A percentile compares a stretch with the other conserved stretches of the same genome.
Evolutionary conservation across 495 filamentous ascomycete genomes (phyloP).

Genomic region (Trichocladium antarcticum): DNA sequence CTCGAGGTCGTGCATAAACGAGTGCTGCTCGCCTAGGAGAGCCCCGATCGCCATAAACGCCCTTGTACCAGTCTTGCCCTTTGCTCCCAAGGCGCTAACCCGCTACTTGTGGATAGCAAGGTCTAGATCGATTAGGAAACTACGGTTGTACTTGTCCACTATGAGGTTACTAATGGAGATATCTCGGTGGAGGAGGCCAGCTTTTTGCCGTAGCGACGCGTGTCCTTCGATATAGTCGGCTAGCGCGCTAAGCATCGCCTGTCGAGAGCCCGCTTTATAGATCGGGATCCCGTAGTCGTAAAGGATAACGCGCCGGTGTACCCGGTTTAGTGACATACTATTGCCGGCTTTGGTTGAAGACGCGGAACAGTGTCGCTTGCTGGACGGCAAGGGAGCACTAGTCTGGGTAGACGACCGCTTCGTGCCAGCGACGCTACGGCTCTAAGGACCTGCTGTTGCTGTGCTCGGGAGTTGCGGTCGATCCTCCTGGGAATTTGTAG

Average conservation of each 20-base stretch:
- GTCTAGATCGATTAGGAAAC: constrained; percentile 1
- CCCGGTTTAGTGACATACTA: constrained; percentile 1
- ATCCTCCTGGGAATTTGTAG: constrained; percentile 23
- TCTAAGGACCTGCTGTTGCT: background rate
- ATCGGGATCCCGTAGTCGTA: background rate
- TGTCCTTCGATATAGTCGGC: constrained; percentile 25
- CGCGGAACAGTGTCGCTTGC: constrained; percentile 28
- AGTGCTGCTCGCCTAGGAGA: background rate
- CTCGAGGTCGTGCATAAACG: constrained; percentile 4
- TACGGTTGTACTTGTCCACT: background rate
- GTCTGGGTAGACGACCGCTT: constrained; percentile 31
- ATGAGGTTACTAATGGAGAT: constrained; percentile 27
- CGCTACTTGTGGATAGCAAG: background rate
- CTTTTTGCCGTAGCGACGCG: constrained; percentile 3
- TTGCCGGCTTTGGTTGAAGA: constrained; percentile 18
- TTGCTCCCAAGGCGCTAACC: background rate
- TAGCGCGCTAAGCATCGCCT: constrained; percentile 30
- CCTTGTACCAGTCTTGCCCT: background rate
- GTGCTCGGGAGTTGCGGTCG: background rate
- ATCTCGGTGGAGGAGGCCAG: constrained; percentile 24
- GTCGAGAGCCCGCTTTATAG: constrained; percentile 3
- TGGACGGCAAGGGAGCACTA: constrained; percentile 24
- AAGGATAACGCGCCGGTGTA: background rate
- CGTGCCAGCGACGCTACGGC: background rate
- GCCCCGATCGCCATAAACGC: background rate